These are phyloP conservation scores for Apiospora rasikravindrae DNA, from an alignment of 2,329 filamentous ascomycete species.

Conservation along the genomic window DNA sequence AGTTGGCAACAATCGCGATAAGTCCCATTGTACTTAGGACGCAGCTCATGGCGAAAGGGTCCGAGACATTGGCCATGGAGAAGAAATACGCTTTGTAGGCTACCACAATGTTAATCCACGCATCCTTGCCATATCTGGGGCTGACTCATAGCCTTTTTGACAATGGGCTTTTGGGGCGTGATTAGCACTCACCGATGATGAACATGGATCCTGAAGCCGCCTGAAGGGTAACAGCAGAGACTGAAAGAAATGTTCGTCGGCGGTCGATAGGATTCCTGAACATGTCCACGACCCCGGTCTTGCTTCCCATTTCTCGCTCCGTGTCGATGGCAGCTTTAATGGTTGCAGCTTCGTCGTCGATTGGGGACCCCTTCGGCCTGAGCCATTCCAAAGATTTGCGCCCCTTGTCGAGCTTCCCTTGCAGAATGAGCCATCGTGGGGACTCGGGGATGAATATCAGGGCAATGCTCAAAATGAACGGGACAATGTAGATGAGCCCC, in stretches of 20 bases:
- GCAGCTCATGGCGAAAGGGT: constrained; percentile 57
- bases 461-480: constrained; percentile 33
- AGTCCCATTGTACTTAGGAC: constrained; percentile 55
- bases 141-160: neutral
- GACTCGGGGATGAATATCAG: constrained; percentile 41
- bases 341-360: constrained; percentile 40
- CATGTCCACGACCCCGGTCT: constrained; percentile 47
- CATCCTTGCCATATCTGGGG: neutral
- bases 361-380: constrained; percentile 37
- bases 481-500: constrained; percentile 38
- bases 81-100: constrained; percentile 60
- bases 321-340: constrained; percentile 42
- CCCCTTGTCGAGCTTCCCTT: constrained; percentile 37
- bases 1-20: constrained; percentile 54
- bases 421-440: constrained; percentile 38
- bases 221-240: constrained; percentile 49
- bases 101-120: constrained; percentile 27
- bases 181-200: constrained; percentile 43
- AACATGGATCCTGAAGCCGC: constrained; percentile 52
- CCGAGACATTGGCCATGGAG: constrained; percentile 54
- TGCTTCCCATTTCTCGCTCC: constrained; percentile 41
- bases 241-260: constrained; percentile 47
- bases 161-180: too few relatives aligned
- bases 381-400: constrained; percentile 43
- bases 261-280: constrained; percentile 51